These are phyloP conservation scores for Oryza brachyantha DNA, from an alignment of 176 grass and related monocot species.

Conservation along the genomic window DNA sequence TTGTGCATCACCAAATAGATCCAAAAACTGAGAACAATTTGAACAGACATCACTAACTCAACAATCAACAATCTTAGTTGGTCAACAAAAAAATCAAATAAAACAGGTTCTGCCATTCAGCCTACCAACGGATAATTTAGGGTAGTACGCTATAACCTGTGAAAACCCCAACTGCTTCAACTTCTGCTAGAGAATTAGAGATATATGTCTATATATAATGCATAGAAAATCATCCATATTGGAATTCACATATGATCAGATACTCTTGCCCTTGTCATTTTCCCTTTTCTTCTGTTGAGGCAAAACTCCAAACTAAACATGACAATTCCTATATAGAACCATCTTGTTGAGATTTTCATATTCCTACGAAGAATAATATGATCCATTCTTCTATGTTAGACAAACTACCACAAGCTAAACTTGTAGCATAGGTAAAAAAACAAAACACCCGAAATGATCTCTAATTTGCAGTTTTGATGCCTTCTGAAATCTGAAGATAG, in stretches of 20 bases:
- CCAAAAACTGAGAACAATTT: constrained; percentile 69
- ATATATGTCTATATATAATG: too few relatives aligned
- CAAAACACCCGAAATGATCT: not conserved
- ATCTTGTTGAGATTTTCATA: not conserved
- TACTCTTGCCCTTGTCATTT: too few relatives aligned
- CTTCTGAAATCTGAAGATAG: not conserved
- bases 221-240: too few relatives aligned
- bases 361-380: not conserved
- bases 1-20: constrained; percentile 89
- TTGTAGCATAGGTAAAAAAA: not conserved
- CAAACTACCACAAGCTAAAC: not conserved
- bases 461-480: not conserved
- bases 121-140: not conserved
- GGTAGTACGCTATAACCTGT: not conserved
- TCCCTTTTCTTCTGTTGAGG: too few relatives aligned
- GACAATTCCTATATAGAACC: too few relatives aligned
- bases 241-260: too few relatives aligned
- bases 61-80: not conserved
- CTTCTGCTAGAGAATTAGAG: too few relatives aligned
- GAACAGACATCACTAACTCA: constrained; percentile 17
- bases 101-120: not conserved
- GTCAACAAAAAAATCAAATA: not conserved
- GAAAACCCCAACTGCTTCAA: too few relatives aligned
- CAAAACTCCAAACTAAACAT: too few relatives aligned
- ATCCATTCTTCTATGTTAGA: not conserved